Evolutionary conservation across 805 yeast species (phyloP), one percentile per base, ranked within the genome.

Genomic region (Zygoascus ofunaensis): DNA sequence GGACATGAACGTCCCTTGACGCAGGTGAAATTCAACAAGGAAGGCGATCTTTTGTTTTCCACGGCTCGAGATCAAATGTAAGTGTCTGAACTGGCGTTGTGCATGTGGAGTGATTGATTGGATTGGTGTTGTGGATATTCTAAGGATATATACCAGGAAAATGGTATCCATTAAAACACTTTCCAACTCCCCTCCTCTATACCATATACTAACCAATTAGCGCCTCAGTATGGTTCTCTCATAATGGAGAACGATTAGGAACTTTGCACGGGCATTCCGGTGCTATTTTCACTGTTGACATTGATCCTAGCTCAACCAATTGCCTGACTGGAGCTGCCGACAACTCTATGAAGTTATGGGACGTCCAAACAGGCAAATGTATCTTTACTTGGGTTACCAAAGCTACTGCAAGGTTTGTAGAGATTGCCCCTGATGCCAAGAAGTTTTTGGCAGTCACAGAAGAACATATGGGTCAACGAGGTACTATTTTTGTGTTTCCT

Each of bases 1-100:
- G 97, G 97, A 49, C 98, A 92, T 69, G 95, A 86, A 71, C 94
- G 98, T 77, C 87, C 97, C 54, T 71, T 92, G 57, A 89, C 97
- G 40, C 97, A 92, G 73, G 89, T 92, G 56, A 90, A 85, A 63
- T 92, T 80, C 71, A 92, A 92, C 76, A 74, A 79, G 50, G 97
- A 94, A 60, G 99, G 99, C 38, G 99, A 92, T 64, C 67, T 92
- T 54, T 74, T 92, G 46, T 82, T 92, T 62, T 80, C 97, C 8
- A 89, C 86, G 34, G 87, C 96, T 52, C 87, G 92, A 66, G 98
- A 92, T 74, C 74, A 76, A 56, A 77, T 80, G 62, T 58, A 57
- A 30, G 61, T 52, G 5, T 8, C 30, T 12, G 12, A 26, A 26
- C 30, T 8, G 30, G 7, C 30, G n/a, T n/a, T n/a, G n/a, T n/a